A percentile compares a stretch with the other conserved stretches of the same genome.
phyloP scores from a whole-genome alignment of 108 stramenopile species.

The Craspedostauros australis region DNA sequence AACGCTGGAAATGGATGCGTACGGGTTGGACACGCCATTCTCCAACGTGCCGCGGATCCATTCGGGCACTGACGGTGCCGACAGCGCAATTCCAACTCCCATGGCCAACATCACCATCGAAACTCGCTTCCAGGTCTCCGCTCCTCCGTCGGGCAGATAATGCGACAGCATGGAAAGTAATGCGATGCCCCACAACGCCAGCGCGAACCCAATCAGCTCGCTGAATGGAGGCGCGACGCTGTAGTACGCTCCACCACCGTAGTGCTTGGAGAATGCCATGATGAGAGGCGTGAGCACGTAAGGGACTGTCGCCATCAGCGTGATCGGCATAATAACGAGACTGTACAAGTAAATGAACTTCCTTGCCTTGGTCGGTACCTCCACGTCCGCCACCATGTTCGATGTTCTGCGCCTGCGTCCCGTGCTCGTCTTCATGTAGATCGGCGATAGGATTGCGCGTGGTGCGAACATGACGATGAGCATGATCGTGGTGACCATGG shows the following conservation, averaged over 20 bases:
- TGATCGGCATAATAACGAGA: slow-evolving; percentile 42
- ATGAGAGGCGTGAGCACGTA: slow-evolving; percentile 53
- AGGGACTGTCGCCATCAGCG: slow-evolving; percentile 42
- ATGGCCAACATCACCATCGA: slow-evolving; percentile 55
- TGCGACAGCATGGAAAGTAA: slow-evolving; percentile 60
- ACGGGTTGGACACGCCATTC: slow-evolving; percentile 35
- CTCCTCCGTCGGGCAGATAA: slow-evolving; percentile 73
- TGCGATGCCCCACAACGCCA: slow-evolving; percentile 66
- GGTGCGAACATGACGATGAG: slow-evolving; percentile 46
- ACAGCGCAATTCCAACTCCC: slow-evolving; percentile 52
- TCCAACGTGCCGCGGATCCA: slow-evolving; percentile 15
- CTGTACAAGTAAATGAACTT: slow-evolving; percentile 37
- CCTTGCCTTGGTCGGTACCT: slow-evolving; percentile 24
- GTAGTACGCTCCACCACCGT: slow-evolving; percentile 43
- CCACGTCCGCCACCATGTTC: slow-evolving; percentile 7
- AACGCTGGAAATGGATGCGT: slow-evolving; percentile 41
- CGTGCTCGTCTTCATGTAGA: slow-evolving; percentile 42
- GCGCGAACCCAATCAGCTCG: slow-evolving; percentile 55
- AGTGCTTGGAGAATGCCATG: slow-evolving; percentile 39
- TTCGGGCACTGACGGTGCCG: slow-evolving; percentile 57
- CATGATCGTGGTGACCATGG: slow-evolving; percentile 31
- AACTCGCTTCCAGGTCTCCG: slow-evolving; percentile 58
- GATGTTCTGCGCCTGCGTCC: slow-evolving; percentile 34
- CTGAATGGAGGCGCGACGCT: slow-evolving; percentile 43
- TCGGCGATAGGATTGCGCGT: slow-evolving; percentile 36